Evolutionary conservation across 495 filamentous ascomycete species (phyloP).

Genomic region (Neurospora sublineolata): DNA sequence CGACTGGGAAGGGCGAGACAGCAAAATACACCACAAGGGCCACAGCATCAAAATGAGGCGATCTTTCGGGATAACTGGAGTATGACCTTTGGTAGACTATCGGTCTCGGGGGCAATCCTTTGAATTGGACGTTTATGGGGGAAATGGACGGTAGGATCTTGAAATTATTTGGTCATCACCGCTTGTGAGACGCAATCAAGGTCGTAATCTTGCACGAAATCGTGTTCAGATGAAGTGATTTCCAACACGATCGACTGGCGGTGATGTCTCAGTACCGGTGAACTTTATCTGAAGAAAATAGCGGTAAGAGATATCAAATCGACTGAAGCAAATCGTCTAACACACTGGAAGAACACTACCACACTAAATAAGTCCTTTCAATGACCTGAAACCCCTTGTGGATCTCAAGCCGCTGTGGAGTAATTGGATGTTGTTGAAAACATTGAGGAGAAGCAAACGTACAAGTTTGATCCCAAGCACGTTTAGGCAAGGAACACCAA

Average conservation of each 20-base stretch:
- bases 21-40: neutral
- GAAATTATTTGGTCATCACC: neutral
- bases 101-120: neutral
- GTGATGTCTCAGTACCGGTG: neutral
- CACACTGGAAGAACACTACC: neutral
- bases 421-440: neutral
- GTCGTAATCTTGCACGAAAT: neutral
- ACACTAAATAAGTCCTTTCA: neutral
- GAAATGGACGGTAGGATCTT: neutral
- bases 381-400: neutral
- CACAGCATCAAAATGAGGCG: neutral
- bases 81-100: neutral
- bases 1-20: neutral
- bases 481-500: neutral
- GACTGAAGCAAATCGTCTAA: neutral
- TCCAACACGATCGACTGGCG: neutral
- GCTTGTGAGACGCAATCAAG: neutral
- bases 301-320: no score
- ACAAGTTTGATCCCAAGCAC: neutral
- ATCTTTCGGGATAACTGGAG: neutral
- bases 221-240: neutral
- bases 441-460: neutral
- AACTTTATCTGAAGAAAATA: neutral
- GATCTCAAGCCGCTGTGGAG: neutral
- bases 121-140: neutral